Conservation (phyloP, 2,329 filamentous ascomycete species). For the Trichoderma asperellum region DNA sequence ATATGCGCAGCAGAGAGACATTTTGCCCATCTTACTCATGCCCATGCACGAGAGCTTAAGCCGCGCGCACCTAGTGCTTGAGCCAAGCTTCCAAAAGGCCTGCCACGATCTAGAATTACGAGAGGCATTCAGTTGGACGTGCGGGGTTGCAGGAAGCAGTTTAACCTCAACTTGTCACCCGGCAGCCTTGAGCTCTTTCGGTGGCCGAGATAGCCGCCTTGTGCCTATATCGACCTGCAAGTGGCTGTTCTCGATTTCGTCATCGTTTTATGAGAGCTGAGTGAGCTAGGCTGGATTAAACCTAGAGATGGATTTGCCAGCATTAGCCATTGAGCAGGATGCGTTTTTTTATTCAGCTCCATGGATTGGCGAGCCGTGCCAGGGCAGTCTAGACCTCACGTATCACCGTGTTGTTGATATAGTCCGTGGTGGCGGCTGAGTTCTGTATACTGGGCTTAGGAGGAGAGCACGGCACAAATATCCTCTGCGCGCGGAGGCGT, state of each 20-base stretch:
- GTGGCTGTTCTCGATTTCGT: conserved; percentile 21
- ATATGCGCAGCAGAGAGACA: conserved; percentile 8
- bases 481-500: not conserved
- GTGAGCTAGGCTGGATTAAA: conserved; percentile 23
- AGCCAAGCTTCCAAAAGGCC: conserved; percentile 1
- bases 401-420: not conserved
- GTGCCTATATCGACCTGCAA: conserved; percentile 2
- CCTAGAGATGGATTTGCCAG: conserved; percentile 19
- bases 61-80: not conserved
- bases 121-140: not conserved
- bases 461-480: not conserved
- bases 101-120: conserved; percentile 6
- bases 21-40: not conserved
- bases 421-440: not conserved
- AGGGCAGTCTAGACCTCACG: not conserved
- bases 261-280: conserved; percentile 19
- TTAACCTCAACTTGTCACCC: conserved; percentile 9
- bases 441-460: not conserved
- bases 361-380: not conserved
- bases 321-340: not conserved
- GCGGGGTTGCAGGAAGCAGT: conserved; percentile 4
- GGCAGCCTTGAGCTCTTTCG: not conserved
- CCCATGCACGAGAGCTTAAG: not conserved
- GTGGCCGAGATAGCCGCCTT: conserved; percentile 22
- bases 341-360: conserved; percentile 4